Base-by-base conservation (phyloP, 169 alveolate genomes). In the Plasmodium malariae region DNA sequence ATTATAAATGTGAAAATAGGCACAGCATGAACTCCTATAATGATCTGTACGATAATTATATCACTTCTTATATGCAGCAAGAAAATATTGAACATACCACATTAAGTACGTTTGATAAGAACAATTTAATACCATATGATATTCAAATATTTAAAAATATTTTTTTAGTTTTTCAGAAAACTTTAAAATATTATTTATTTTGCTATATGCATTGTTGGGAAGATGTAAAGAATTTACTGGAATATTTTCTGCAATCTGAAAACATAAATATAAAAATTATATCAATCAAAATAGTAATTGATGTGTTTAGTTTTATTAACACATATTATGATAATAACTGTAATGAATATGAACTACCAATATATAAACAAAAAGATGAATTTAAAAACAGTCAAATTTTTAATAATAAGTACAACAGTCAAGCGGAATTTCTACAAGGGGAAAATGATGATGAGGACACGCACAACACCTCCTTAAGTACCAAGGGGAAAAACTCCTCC, bases 201-300 rank as follows among this genome's bases (percentile, higher is more conserved):
- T 70, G 92, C 32, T 86, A 86, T 28, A 86, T 86, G 86, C 87
- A 86, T 70, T 86, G 92, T 14, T 86, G 92, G 92, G 70, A 68
- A 6, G 92, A 86, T 60, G 87, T 86, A 17, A 86, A 57, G 57
- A 71, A 26, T 19, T 59, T 86, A 26, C 49, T 86, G 9, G 87
- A 70, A 12, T 70, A 70, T 43, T 86, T 86, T 43, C 32, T 86
- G 37, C 86, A 86, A 48, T 69, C 92, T n/a, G 92, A 86, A 57
- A 86, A 86, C 40, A 37, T 86, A 9, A 57, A 86, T 59, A 86
- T 86, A 19, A 86, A 70, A 86, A 57, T 86, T 37, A 70, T 86
- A 17, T 62, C 92, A 21, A 86, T 86, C 5, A 86, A 86, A 62
- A 86, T 86, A 4, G 76, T 86, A 5, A 71, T 86, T 12, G 92